phyloP scores from a whole-genome alignment of 78 protist species.

The Creolimax fragrantissima region DNA sequence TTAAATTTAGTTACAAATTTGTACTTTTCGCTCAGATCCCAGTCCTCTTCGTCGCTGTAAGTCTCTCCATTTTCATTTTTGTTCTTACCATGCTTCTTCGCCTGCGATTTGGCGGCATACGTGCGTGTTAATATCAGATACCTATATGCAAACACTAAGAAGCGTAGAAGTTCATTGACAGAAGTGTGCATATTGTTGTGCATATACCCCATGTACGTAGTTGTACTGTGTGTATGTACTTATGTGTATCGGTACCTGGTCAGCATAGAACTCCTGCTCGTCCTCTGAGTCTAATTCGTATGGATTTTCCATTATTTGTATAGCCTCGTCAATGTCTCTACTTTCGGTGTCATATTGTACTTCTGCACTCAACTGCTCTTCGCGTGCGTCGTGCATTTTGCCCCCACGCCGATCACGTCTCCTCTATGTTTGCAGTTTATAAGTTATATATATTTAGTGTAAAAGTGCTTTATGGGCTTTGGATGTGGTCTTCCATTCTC shows the following conservation, averaged over 20 bases:
- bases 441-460: neutral
- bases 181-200: neutral
- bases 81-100: neutral
- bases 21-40: too few relatives aligned
- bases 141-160: neutral
- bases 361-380: too few relatives aligned
- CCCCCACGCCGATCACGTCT: neutral
- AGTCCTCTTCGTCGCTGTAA: neutral
- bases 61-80: neutral
- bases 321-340: neutral
- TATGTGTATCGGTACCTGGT: neutral
- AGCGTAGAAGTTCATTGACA: neutral
- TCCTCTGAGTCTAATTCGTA: neutral
- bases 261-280: neutral
- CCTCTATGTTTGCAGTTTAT: neutral
- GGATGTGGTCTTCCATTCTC: neutral
- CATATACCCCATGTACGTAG: neutral
- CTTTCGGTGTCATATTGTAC: too few relatives aligned
- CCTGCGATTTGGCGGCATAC: neutral
- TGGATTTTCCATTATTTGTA: neutral
- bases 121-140: neutral
- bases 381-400: neutral
- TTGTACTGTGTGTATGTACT: neutral
- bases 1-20: neutral
- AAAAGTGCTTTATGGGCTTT: neutral